These are phyloP conservation scores for Cyberlindnera mississippiensis DNA, from an alignment of 805 yeast genomes.

Conservation along the genomic window DNA sequence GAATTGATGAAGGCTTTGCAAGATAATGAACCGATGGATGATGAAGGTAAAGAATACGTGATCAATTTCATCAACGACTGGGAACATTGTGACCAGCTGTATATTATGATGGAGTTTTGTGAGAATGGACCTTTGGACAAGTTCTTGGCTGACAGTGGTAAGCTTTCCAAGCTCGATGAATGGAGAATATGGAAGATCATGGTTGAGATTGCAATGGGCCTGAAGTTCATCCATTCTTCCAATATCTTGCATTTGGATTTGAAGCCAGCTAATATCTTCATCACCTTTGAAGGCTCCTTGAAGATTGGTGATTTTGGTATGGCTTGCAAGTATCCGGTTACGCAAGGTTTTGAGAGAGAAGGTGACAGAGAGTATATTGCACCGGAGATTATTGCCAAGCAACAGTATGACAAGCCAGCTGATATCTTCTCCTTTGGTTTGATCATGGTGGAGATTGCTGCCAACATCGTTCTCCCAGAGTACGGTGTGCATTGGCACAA, in stretches of 20 bases:
- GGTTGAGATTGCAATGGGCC: conserved; percentile 75
- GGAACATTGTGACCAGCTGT: conserved; percentile 72
- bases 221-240: conserved; percentile 74
- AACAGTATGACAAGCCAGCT: conserved; percentile 84
- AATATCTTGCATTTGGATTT: conserved; percentile 81
- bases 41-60: conserved; percentile 72
- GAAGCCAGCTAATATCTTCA: conserved; percentile 92
- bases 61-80: conserved; percentile 80
- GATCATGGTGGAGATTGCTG: conserved; percentile 92
- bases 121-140: conserved; percentile 88
- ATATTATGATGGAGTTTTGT: conserved; percentile 92
- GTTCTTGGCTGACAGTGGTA: conserved; percentile 74
- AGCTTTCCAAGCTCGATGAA: conserved; percentile 79
- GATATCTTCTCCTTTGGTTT: conserved; percentile 94
- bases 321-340: conserved; percentile 78
- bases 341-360: conserved; percentile 73
- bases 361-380: conserved; percentile 98
- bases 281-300: conserved; percentile 90
- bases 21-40: conserved; percentile 37
- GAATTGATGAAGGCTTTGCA: conserved; percentile 51
- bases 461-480: conserved; percentile 91
- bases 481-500: conserved; percentile 97
- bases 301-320: conserved; percentile 97
- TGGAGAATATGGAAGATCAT: conserved; percentile 97
- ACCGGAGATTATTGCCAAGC: conserved; percentile 84